phyloP scores from a whole-genome alignment of 768 basidiomycete species.

The Lepiota venenata region DNA sequence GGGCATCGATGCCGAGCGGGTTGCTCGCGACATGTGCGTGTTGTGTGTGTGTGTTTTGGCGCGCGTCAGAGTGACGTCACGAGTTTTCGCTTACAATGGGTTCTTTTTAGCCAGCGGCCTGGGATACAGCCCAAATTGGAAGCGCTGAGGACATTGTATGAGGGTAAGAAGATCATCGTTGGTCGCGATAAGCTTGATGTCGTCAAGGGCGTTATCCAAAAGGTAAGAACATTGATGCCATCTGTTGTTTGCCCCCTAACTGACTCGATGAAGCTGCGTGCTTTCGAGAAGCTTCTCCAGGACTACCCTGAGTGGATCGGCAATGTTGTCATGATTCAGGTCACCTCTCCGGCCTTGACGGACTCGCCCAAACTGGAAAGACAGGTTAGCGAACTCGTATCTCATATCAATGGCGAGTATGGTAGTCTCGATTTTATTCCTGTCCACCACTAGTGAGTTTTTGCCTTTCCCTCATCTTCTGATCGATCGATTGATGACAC shows the following conservation, averaged over 20 bases:
- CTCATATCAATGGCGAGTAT: conserved; percentile 94
- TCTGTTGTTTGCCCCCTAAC: no score
- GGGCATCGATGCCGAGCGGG: conserved; percentile 90
- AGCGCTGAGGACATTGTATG: conserved; percentile 78
- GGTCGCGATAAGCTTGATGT: conserved; percentile 97
- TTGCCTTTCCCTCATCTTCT: background rate
- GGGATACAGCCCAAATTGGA: conserved; percentile 91
- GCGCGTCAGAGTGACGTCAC: conserved; percentile 11
- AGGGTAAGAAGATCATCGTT: conserved; percentile 97
- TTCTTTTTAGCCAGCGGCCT: conserved; percentile 50
- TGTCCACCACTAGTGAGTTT: conserved; percentile 92
- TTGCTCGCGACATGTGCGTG: conserved; percentile 73
- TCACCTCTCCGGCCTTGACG: conserved; percentile 88
- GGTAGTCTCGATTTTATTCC: conserved; percentile 94
- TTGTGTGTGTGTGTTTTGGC: no score
- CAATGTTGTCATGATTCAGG: conserved; percentile 85
- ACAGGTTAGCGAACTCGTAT: conserved; percentile 89
- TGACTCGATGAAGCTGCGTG: conserved; percentile 62
- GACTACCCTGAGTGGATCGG: conserved; percentile 96
- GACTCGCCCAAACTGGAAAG: conserved; percentile 94
- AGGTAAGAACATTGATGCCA: conserved; percentile 44
- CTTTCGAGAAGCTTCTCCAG: conserved; percentile 90
- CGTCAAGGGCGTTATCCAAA: conserved; percentile 97
- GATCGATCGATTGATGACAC: background rate
- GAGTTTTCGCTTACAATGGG: conserved; percentile 1